These are phyloP conservation scores for Erucastrum elatum DNA, from an alignment of 345 rosid genomes.

Conservation along the genomic window DNA sequence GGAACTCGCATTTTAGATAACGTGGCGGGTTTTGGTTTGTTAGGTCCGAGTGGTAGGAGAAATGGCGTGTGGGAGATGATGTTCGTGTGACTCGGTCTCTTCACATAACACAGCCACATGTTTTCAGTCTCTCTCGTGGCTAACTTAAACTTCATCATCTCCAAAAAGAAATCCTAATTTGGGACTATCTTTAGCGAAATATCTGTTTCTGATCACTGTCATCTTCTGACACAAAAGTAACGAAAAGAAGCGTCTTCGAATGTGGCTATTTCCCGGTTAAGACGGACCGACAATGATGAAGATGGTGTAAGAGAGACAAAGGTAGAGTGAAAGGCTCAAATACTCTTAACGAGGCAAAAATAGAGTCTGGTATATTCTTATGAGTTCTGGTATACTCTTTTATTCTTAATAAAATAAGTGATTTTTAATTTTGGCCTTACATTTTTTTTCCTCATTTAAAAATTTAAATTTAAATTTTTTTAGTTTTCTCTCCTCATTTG, in stretches of 20 bases:
- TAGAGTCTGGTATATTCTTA: no score
- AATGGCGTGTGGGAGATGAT: constrained; percentile 22
- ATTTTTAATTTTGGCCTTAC: no score
- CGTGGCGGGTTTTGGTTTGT: constrained; percentile 33
- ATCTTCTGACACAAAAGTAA: constrained; percentile 18
- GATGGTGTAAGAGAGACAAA: no score
- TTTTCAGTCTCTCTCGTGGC: constrained; percentile 21
- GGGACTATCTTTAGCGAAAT: constrained; percentile 29
- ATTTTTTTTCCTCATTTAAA: no score
- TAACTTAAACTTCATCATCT: constrained; percentile 26
- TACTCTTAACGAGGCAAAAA: no score
- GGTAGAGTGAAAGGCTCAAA: no score
- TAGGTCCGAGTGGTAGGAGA: constrained; percentile 32
- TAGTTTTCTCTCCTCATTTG: no score
- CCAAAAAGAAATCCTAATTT: constrained; percentile 11
- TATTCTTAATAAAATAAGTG: no score
- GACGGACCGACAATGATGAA: neutral
- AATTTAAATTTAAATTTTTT: no score
- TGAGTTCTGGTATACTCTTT: no score
- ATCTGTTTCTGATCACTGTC: constrained; percentile 32
- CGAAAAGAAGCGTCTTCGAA: constrained; percentile 25
- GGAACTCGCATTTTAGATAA: constrained; percentile 30
- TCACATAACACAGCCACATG: constrained; percentile 31
- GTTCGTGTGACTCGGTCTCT: constrained; percentile 40
- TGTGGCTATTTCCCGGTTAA: constrained; percentile 6